These are phyloP conservation scores for Epichloe coenophiala DNA, from an alignment of 2,329 filamentous ascomycete genomes.

Conservation along the genomic window DNA sequence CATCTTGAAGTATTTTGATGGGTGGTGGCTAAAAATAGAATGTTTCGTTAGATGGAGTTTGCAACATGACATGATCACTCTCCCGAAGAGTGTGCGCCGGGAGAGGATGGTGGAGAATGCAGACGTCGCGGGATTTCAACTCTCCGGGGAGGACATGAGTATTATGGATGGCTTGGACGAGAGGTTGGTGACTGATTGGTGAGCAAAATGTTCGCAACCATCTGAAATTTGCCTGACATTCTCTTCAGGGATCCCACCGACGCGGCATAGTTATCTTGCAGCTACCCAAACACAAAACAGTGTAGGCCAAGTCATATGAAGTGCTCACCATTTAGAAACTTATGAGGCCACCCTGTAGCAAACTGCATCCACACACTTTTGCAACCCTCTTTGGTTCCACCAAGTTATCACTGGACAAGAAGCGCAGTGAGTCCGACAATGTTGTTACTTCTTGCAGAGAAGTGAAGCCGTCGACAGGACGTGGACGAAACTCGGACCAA, in stretches of 20 bases:
- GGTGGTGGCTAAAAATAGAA: no score
- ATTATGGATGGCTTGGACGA: slow-evolving; percentile 55
- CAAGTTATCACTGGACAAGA: no score
- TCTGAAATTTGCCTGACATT: background rate
- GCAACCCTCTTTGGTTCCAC: background rate
- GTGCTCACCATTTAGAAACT: no score
- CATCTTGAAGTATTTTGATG: no score
- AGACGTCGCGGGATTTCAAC: slow-evolving; percentile 44
- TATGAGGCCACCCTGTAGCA: no score
- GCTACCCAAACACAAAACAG: no score
- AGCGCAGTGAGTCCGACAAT: no score
- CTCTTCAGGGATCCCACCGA: slow-evolving; percentile 8
- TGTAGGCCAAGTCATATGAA: no score
- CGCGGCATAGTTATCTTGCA: background rate
- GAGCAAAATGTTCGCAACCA: background rate
- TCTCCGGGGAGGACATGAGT: slow-evolving; percentile 49
- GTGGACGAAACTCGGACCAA: no score
- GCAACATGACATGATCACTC: slow-evolving; percentile 57
- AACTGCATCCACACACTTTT: background rate
- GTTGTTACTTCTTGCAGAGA: no score
- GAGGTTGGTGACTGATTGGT: slow-evolving; percentile 58
- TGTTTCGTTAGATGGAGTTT: slow-evolving; percentile 50
- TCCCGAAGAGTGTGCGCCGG: slow-evolving; percentile 57
- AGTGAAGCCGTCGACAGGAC: no score
- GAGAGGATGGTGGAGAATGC: slow-evolving; percentile 54